Base-by-base conservation (phyloP, 768 basidiomycete species). In the Rhodotorula babjevae region DNA sequence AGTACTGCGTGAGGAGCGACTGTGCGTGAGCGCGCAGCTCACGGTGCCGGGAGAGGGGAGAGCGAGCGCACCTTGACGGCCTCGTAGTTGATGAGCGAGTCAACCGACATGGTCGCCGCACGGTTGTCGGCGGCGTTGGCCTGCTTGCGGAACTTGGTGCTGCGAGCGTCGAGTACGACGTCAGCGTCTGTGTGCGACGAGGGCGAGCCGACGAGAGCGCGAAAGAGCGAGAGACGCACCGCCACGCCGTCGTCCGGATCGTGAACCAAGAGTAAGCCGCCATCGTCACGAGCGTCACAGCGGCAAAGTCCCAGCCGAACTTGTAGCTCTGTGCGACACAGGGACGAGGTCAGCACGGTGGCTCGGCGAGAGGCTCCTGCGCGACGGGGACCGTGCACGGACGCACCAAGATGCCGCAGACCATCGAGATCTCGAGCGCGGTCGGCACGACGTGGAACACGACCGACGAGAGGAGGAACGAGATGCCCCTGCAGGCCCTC, bases 121-220 rank as follows among this genome's bases (percentile, higher is more conserved):
- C 90, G 91, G 82, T 99, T 98, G 77, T 99, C 96, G 0, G 96
- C 96, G 68, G 90, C 86, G 81, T 99, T 99, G 0, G 95, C 96
- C 72, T 96, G 87, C 59, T 93, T 87, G 36, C 96, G 89, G 84
- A 98, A 98, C 63, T 87, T 87, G 1, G 93, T 97, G 71, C 94
- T 95, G 76, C 31, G 62, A 0, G 18, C 52, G 33, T 33, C 19
- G 50, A 31, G 6, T 58, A 23, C n/a, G 25, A 29, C 25, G 23
- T 57, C 56, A 47, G 42, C n/a, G n/a, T 21, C 21, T 18, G n/a
- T 21, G 8, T 15, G n/a, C 36, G n/a, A 25, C 42, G 11, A 6
- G 6, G 3, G 40, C 15, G 10, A 25, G 55, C 36, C 36, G n/a
- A 25, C 42, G 11, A 6, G 6, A 0, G 42, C 16, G 11, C 25